phyloP scores from a whole-genome alignment of 2,329 filamentous ascomycete genomes.

The Trichothecium sympodiale region DNA sequence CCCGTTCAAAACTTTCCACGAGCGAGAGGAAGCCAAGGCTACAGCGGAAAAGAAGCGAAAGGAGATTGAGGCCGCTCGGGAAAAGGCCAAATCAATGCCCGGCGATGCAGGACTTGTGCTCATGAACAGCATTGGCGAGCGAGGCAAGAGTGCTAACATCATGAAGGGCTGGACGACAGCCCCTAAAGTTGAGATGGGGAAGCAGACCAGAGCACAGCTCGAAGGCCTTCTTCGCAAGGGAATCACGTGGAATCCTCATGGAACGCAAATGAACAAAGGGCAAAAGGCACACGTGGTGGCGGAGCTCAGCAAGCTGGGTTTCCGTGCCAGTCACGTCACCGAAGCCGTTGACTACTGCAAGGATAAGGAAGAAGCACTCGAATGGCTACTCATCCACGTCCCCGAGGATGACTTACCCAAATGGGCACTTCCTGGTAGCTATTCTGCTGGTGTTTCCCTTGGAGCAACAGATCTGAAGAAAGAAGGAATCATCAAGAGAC shows the following conservation, averaged over 20 bases:
- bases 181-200: slow-evolving; percentile 89
- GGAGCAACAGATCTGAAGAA: slow-evolving; percentile 70
- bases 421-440: slow-evolving; percentile 87
- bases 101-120: slow-evolving; percentile 45
- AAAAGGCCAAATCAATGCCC: slow-evolving; percentile 55
- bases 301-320: slow-evolving; percentile 69
- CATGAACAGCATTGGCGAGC: slow-evolving; percentile 30
- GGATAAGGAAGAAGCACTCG: slow-evolving; percentile 81
- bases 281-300: slow-evolving; percentile 53
- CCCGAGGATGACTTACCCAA: slow-evolving; percentile 91
- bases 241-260: slow-evolving; percentile 79
- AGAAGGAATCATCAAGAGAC: slow-evolving; percentile 71
- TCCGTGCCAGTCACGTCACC: slow-evolving; percentile 78
- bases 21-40: slow-evolving; percentile 68
- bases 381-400: slow-evolving; percentile 94
- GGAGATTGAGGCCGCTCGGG: slow-evolving; percentile 56
- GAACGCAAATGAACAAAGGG: slow-evolving; percentile 48
- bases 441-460: slow-evolving; percentile 80
- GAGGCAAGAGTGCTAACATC: slow-evolving; percentile 23
- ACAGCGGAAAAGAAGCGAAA: slow-evolving; percentile 69
- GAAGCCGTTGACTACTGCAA: slow-evolving; percentile 84
- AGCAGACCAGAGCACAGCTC: slow-evolving; percentile 64
- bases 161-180: slow-evolving; percentile 73
- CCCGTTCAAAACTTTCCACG: slow-evolving; percentile 71
- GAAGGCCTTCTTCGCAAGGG: slow-evolving; percentile 70